Percentiles rank a stretch among this genome's conserved stretches.
Conservation (phyloP, 208 protist genomes). For the Leishmania gerbilli region DNA sequence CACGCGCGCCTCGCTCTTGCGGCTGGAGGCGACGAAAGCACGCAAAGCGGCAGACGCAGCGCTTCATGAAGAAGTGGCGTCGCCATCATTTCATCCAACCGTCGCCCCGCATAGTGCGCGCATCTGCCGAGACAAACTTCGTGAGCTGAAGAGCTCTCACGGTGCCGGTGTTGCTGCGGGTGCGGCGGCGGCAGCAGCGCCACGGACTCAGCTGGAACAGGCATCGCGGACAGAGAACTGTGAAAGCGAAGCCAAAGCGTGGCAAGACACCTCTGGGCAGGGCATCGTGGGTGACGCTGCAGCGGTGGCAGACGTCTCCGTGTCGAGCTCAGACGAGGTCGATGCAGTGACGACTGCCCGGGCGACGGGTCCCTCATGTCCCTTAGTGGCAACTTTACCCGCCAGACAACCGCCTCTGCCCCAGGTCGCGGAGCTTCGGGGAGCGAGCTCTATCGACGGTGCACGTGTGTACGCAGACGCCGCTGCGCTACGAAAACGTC, state of each 20-base stretch:
- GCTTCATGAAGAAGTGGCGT: constrained; percentile 7
- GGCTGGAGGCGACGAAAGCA: constrained; percentile 13
- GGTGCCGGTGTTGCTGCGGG: too few species aligned
- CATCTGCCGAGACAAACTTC: constrained; percentile 23
- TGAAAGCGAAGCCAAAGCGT: not conserved
- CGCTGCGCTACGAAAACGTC: not conserved
- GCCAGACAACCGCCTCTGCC: not conserved
- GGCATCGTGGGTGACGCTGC: not conserved
- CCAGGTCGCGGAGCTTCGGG: not conserved
- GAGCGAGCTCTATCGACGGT: not conserved
- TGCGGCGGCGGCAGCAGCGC: not conserved
- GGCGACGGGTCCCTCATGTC: not conserved
- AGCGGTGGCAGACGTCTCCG: not conserved
- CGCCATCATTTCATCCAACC: constrained; percentile 21
- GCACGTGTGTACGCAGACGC: not conserved
- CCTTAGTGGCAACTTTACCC: not conserved
- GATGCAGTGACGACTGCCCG: not conserved
- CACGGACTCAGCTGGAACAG: not conserved
- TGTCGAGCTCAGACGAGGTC: not conserved
- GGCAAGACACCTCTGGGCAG: not conserved
- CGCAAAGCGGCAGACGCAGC: constrained; percentile 12
- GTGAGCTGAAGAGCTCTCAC: constrained; percentile 4
- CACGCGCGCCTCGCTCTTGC: constrained; percentile 25
- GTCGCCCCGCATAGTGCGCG: constrained; percentile 18
- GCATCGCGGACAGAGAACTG: not conserved